phyloP scores from a whole-genome alignment of 2,329 filamentous ascomycete species.

The Diaporthe ampelina region DNA sequence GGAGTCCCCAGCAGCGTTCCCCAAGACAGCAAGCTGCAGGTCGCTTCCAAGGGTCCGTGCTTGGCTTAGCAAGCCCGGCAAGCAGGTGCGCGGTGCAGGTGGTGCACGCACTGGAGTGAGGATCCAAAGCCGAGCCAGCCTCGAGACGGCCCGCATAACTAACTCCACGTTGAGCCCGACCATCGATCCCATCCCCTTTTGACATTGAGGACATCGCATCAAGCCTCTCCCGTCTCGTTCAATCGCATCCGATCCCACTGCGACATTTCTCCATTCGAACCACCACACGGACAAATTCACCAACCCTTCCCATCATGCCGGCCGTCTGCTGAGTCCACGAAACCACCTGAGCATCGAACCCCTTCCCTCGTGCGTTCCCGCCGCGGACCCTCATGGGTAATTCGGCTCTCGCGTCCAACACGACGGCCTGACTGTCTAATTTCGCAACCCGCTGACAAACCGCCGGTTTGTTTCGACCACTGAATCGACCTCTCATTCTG shows the following conservation, averaged over 20 bases:
- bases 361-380: slow-evolving; percentile 3
- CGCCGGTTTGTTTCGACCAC: neutral
- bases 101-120: slow-evolving; percentile 19
- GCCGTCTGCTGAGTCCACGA: slow-evolving; percentile 30
- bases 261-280: neutral
- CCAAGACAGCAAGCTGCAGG: slow-evolving; percentile 26
- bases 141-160: slow-evolving; percentile 41
- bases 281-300: neutral
- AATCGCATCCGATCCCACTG: slow-evolving; percentile 18
- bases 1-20: slow-evolving; percentile 14
- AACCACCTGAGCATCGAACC: slow-evolving; percentile 10
- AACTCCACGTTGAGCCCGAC: slow-evolving; percentile 35
- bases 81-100: neutral
- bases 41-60: slow-evolving; percentile 22
- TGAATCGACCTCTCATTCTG: neutral
- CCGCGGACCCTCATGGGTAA: slow-evolving; percentile 40
- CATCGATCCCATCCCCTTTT: slow-evolving; percentile 39
- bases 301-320: slow-evolving; percentile 33
- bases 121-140: slow-evolving; percentile 31
- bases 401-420: slow-evolving; percentile 35
- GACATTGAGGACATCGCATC: slow-evolving; percentile 37
- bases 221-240: slow-evolving; percentile 1
- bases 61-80: slow-evolving; percentile 28
- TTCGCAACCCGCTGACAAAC: neutral
- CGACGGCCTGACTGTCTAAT: slow-evolving; percentile 38